phyloP scores from a whole-genome alignment of 148 eudicot species.

The Silene latifolia region DNA sequence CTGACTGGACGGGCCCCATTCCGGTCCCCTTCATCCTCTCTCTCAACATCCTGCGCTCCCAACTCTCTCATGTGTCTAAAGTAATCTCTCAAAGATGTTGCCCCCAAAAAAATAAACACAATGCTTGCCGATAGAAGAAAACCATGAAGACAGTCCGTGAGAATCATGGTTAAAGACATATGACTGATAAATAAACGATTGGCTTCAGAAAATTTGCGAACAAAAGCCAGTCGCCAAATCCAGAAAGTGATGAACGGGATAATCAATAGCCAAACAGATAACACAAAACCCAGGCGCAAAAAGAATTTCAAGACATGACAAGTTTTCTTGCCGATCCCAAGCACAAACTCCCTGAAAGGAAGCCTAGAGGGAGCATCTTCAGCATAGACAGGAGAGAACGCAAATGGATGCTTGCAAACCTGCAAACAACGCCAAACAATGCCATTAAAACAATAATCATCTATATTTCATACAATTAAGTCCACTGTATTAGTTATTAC shows the following conservation, averaged over 20 bases:
- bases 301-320: constrained; percentile 89
- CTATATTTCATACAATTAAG: not conserved
- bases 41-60: constrained; percentile 81
- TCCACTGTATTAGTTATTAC: no score
- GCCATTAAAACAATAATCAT: not conserved
- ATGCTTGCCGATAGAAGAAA: constrained; percentile 92
- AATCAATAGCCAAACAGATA: constrained; percentile 90
- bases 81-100: constrained; percentile 90
- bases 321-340: constrained; percentile 82
- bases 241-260: constrained; percentile 95
- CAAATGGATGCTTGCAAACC: constrained; percentile 97
- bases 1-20: constrained; percentile 88
- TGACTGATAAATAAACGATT: constrained; percentile 77
- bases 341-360: constrained; percentile 79
- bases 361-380: constrained; percentile 89
- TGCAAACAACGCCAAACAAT: constrained; percentile 29
- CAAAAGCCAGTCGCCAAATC: constrained; percentile 94
- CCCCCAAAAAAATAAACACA: constrained; percentile 90
- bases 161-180: constrained; percentile 62
- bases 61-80: constrained; percentile 79
- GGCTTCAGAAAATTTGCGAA: constrained; percentile 79
- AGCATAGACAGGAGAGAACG: constrained; percentile 96
- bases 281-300: constrained; percentile 84
- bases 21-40: constrained; percentile 89
- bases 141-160: constrained; percentile 91